phyloP scores from a whole-genome alignment of 176 grass and related monocot genomes.

The Dactylis glomerata region DNA sequence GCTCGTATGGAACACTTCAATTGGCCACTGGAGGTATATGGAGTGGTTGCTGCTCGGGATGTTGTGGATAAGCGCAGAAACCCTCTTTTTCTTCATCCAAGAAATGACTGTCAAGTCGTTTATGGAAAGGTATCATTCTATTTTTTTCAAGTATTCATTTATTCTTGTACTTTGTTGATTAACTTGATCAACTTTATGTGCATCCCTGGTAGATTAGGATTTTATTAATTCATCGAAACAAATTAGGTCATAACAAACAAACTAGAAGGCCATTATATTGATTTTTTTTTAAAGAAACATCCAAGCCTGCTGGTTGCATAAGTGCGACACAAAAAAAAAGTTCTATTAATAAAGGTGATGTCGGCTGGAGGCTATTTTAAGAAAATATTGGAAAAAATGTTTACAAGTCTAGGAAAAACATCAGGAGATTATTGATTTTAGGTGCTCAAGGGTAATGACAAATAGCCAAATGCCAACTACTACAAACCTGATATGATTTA shows the following conservation, averaged over 20 bases:
- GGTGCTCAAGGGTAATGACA: background rate
- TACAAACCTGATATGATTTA: constrained; percentile 85
- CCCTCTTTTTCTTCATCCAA: background rate
- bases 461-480: background rate
- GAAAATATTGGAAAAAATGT: background rate
- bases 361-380: background rate
- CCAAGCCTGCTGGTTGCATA: background rate
- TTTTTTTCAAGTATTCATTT: background rate
- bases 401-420: too few species aligned
- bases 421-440: constrained; percentile 1
- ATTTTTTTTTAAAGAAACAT: background rate
- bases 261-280: background rate
- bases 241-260: background rate
- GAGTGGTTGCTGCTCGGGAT: background rate
- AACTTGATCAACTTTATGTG: constrained; percentile 95
- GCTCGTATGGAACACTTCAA: background rate
- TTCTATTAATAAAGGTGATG: background rate
- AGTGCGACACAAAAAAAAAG: background rate
- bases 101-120: background rate
- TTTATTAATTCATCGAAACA: constrained; percentile 48
- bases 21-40: background rate
- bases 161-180: background rate
- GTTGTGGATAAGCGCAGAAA: background rate
- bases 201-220: constrained; percentile 94
- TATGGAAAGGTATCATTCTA: background rate